Evolutionary conservation across 192 early-diverging fungal genomes (phyloP), one percentile per base, ranked within the genome.

Genomic region (Backusella tarrabulga): DNA sequence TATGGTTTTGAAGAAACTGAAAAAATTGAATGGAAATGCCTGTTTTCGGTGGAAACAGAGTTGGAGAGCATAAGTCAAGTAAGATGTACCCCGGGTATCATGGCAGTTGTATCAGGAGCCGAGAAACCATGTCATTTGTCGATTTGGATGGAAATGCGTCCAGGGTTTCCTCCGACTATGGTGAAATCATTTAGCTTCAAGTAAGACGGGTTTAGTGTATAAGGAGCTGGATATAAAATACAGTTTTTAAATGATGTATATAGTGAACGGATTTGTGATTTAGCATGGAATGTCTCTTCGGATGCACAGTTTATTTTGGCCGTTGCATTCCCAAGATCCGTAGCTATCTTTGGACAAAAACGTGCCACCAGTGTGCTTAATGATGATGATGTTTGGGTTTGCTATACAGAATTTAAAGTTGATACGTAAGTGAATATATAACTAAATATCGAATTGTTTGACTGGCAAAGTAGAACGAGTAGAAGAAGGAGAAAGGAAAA

Each of bases 221-320:
- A 40, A 11, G 38, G 9, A 12, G 11, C 3, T 7, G 38, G 38
- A 40, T 12, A 73, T 19, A 52, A 52, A 52, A 54, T n/a, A 54
- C 6, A n/a, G 17, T 19, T 19, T 14, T 4, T 76, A 34, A 9
- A 50, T n/a, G 46, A 50, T 50, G 6, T 75, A 9, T 71, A 66
- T 72, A 91, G 84, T 41, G 85, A 86, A 54, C 50, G 71, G 4
- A 80, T 93, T 50, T 78, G 87, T 38, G 92, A 85, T 74, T 52
- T 93, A 42, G 89, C 90, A 67, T 96, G 93, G 95, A 89, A 84
- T 76, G 82, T 92, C 4, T 88, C 93, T n/a, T 88, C 90, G 6
- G 92, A 93, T 77, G 93, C 92, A 1, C 88, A 94, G 52, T 87
- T 89, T 41, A 80, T 95, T 34, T 81, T 96, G 11, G 92, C 91